A percentile compares a stretch with the other conserved stretches of the same genome.
Conservation (phyloP, 495 filamentous ascomycete species). For the Terfezia boudieri region DNA sequence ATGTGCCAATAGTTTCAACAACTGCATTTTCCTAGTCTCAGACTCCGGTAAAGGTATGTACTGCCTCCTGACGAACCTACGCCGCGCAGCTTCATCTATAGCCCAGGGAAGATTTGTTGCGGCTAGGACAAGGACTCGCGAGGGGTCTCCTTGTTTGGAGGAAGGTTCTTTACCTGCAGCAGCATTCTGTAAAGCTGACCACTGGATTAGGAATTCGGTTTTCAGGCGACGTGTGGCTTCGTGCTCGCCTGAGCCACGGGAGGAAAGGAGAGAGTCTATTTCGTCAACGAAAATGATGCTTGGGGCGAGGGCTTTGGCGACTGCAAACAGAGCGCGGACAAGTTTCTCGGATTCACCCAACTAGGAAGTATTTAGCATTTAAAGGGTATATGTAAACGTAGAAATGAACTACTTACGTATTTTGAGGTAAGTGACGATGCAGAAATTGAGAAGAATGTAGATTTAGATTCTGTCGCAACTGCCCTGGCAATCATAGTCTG, state of each 20-base stretch:
- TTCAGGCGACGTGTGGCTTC: conserved; percentile 89
- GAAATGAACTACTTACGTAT: conserved; percentile 27
- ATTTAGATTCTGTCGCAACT: conserved; percentile 83
- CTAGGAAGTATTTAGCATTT: conserved; percentile 1
- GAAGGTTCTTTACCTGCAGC: conserved; percentile 61
- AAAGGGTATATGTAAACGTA: not conserved
- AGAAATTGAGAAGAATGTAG: conserved; percentile 93
- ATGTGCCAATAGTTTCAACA: conserved; percentile 54
- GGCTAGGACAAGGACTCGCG: conserved; percentile 74
- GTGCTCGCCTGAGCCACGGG: conserved; percentile 66
- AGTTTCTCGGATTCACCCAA: conserved; percentile 94
- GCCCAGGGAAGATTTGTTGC: conserved; percentile 97
- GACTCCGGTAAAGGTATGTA: conserved; percentile 89
- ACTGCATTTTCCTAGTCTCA: conserved; percentile 51
- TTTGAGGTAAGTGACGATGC: conserved; percentile 86
- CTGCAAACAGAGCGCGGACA: conserved; percentile 71
- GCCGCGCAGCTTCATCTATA: conserved; percentile 84
- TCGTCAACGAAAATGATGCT: conserved; percentile 98
- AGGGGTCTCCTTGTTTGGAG: conserved; percentile 47
- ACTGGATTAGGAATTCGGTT: conserved; percentile 95
- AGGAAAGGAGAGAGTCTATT: conserved; percentile 82
- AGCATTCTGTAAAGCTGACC: conserved; percentile 79
- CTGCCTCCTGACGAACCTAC: conserved; percentile 79
- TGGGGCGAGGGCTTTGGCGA: conserved; percentile 76
- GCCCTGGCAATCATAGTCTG: conserved; percentile 97